Conservation (phyloP, 345 rosid species). For the Arabis alpina region DNA sequence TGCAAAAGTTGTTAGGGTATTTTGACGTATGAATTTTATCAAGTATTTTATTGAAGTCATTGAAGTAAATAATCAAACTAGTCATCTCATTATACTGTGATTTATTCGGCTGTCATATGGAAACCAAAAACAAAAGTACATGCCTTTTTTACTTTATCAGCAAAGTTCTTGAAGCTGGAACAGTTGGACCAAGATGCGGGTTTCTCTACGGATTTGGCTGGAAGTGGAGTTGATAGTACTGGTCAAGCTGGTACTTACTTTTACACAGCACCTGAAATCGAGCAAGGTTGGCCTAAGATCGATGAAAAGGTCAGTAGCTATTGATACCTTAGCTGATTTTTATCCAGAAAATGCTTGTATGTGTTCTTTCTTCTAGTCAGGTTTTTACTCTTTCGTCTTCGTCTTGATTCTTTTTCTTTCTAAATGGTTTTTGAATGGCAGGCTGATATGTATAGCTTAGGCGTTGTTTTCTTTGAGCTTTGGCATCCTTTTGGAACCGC, state of each 20-base stretch:
- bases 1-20: conserved; percentile 16
- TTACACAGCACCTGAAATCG: conserved; percentile 98
- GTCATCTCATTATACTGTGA: conserved; percentile 13
- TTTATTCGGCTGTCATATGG: conserved; percentile 19
- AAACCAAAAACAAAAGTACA: not conserved
- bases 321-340: conserved; percentile 27
- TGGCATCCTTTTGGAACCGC: conserved; percentile 97
- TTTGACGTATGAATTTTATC: conserved; percentile 8
- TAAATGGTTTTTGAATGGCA: conserved; percentile 43
- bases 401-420: conserved; percentile 11
- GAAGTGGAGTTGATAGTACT: conserved; percentile 83
- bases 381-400: not conserved
- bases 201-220: conserved; percentile 60
- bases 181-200: conserved; percentile 83
- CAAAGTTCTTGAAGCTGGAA: conserved; percentile 93
- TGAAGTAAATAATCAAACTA: conserved; percentile 2
- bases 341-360: conserved; percentile 24
- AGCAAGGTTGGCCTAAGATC: conserved; percentile 98
- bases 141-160: conserved; percentile 49
- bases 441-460: conserved; percentile 99
- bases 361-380: conserved; percentile 16
- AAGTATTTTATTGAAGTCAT: conserved; percentile 15
- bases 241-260: conserved; percentile 96
- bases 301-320: conserved; percentile 80
- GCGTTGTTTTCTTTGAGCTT: conserved; percentile 91